phyloP scores from a whole-genome alignment of 2,329 filamentous ascomycete genomes.

The Epichloe gansuensis region DNA sequence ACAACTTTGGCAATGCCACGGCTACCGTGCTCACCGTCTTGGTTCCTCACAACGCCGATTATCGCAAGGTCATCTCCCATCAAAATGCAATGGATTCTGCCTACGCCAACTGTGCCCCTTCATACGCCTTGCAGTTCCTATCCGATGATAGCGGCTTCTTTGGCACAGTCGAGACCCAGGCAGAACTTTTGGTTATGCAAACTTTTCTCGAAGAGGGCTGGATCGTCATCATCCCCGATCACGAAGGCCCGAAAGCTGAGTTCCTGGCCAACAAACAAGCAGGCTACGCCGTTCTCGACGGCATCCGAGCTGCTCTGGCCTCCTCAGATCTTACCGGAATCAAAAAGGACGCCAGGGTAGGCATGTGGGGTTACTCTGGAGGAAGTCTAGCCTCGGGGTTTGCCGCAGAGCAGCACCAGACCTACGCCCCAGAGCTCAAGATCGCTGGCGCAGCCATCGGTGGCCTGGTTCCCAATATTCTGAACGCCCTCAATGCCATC shows the following conservation, averaged over 20 bases:
- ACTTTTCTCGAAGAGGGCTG: conserved; percentile 28
- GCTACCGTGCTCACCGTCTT: conserved; percentile 27
- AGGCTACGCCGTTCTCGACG: conserved; percentile 31
- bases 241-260: conserved; percentile 29
- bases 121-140: conserved; percentile 12
- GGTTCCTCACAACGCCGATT: conserved; percentile 20
- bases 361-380: conserved; percentile 30
- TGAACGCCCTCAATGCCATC: conserved; percentile 5
- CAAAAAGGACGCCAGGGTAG: conserved; percentile 18
- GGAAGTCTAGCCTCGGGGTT: conserved; percentile 7
- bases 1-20: conserved; percentile 21
- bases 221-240: conserved; percentile 39
- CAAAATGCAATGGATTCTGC: conserved; percentile 29
- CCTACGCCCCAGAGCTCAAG: conserved; percentile 13
- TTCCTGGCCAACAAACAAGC: conserved; percentile 29
- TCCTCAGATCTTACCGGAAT: conserved; percentile 17
- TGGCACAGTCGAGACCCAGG: conserved; percentile 17
- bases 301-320: conserved; percentile 27
- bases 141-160: conserved; percentile 20
- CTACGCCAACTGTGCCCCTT: conserved; percentile 21
- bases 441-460: conserved; percentile 12
- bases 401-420: conserved; percentile 5
- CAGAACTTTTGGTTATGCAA: conserved; percentile 14
- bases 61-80: conserved; percentile 25
- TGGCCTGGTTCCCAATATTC: conserved; percentile 10